Percentiles rank a stretch among this genome's conserved stretches.
Evolutionary conservation across 345 rosid species (phyloP).

Genomic region (Geranium brycei): DNA sequence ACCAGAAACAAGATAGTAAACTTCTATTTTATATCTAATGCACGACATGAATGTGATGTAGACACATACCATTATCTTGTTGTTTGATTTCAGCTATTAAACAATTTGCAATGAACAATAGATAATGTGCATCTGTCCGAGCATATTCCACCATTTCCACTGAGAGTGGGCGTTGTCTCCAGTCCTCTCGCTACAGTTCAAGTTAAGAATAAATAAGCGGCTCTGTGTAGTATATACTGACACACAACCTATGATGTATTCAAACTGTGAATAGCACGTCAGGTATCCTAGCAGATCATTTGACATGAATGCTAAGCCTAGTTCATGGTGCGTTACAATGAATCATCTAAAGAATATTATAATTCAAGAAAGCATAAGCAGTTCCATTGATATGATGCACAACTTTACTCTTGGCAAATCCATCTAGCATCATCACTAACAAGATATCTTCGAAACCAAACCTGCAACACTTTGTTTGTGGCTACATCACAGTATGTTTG

Average conservation of each 20-base stretch:
- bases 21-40: neutral
- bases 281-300: neutral
- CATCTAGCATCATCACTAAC: neutral
- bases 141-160: slow-evolving; percentile 73
- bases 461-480: slow-evolving; percentile 82
- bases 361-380: neutral
- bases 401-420: neutral
- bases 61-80: slow-evolving; percentile 39
- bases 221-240: neutral
- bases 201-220: slow-evolving; percentile 5
- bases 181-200: slow-evolving; percentile 73
- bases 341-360: neutral
- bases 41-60: neutral
- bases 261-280: neutral
- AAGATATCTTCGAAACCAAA: slow-evolving; percentile 15
- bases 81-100: slow-evolving; percentile 57
- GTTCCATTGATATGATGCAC: neutral
- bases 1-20: neutral
- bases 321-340: neutral
- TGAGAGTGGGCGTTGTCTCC: slow-evolving; percentile 92
- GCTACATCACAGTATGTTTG: slow-evolving; percentile 64
- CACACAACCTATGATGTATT: no score
- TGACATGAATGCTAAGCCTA: neutral
- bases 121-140: slow-evolving; percentile 71
- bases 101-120: slow-evolving; percentile 51